Evolutionary conservation across 352 stramenopile genomes (phyloP), one percentile per base, ranked within the genome.

Genomic region (Phytopythium sindhum): DNA sequence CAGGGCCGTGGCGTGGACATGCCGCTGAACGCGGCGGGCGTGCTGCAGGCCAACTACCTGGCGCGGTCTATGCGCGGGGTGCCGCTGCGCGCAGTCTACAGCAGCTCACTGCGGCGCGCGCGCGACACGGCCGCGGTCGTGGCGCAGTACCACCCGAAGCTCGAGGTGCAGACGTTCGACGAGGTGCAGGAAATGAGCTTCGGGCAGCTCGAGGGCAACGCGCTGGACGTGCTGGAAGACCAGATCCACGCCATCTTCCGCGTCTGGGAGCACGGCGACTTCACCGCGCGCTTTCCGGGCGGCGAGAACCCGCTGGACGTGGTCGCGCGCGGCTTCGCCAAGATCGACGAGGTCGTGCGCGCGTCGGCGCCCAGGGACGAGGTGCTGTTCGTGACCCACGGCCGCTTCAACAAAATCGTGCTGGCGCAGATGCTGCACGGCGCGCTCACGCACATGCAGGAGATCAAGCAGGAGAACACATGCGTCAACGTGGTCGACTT

Each of bases 141-240:
- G 10, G 68, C 78, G 17, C 69, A 88, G 37, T 64, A 69, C 26
- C 80, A 91, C 66, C 73, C 77, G 26, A 78, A 81, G 63, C 60
- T 89, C 42, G 66, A 80, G 61, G 66, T 89, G 56, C 64, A 89
- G 66, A 39, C 75, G n/a, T 86, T 91, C 61, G 24, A 67, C 21
- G 84, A 92, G 35, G 67, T 94, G 11, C 84, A 94, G 57, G 86
- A 94, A 64, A 94, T 94, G 86, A 93, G 85, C 70, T 94, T 93
- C 59, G 86, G 86, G 11, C 52, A 84, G 47, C 74, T 93, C 21
- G 86, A 94, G 60, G 84, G 82, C 52, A 77, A 89, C 52, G 67
- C 73, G 44, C 80, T 85, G 64, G 73, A 75, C 31, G 50, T 67
- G 28, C 75, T 87, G 47, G 65, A 85, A 42, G 73, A 81, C 23